These are phyloP conservation scores for Penicillium palitans DNA, from an alignment of 2,329 filamentous ascomycete genomes.

Conservation along the genomic window DNA sequence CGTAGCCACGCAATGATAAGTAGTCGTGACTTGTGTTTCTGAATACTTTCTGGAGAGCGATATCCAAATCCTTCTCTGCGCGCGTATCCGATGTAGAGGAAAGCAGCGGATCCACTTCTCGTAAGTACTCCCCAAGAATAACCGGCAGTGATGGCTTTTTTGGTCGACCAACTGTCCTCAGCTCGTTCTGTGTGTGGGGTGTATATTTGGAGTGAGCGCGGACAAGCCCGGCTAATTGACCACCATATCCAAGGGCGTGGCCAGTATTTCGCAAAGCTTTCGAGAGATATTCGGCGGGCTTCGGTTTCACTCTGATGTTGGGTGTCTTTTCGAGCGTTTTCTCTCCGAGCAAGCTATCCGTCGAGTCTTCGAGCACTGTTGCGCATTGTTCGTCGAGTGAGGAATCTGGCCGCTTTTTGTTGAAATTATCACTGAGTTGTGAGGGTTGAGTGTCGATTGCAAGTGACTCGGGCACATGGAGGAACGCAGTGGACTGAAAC, in stretches of 20 bases:
- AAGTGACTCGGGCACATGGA: background rate
- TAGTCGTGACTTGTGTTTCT: slow-evolving; percentile 28
- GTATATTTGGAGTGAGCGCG: background rate
- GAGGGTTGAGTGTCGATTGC: background rate
- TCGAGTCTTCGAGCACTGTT: background rate
- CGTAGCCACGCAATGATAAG: slow-evolving; percentile 37
- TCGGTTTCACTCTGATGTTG: slow-evolving; percentile 17
- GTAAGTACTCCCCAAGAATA: slow-evolving; percentile 43
- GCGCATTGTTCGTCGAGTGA: background rate
- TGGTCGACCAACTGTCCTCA: slow-evolving; percentile 17
- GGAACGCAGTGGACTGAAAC: slow-evolving; percentile 1
- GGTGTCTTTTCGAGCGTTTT: background rate
- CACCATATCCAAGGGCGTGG: slow-evolving; percentile 14
- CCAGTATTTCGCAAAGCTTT: slow-evolving; percentile 30
- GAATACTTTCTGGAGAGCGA: slow-evolving; percentile 38
- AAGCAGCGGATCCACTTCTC: slow-evolving; percentile 35
- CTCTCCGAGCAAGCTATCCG: background rate
- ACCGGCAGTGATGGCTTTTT: slow-evolving; percentile 32
- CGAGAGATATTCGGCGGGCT: slow-evolving; percentile 35
- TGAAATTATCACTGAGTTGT: background rate
- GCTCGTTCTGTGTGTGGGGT: background rate
- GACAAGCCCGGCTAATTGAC: background rate
- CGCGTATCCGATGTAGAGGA: slow-evolving; percentile 5
- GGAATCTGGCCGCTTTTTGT: background rate
- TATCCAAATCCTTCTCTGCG: slow-evolving; percentile 21